phyloP scores from a whole-genome alignment of 208 protist genomes.

The Crithidia acanthocephali region DNA sequence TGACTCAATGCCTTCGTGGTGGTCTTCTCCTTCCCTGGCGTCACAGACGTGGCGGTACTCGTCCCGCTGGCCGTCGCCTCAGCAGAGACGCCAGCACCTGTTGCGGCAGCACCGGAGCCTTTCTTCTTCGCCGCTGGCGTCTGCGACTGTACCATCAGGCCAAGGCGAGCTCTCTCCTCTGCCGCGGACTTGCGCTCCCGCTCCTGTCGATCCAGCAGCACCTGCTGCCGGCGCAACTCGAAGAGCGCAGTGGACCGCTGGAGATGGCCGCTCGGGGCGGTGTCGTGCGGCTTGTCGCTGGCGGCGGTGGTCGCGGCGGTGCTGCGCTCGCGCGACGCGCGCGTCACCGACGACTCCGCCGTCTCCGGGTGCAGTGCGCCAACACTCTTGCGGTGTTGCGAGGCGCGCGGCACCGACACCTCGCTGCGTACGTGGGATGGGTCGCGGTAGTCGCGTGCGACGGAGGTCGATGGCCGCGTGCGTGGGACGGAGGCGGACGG shows the following conservation, averaged over 20 bases:
- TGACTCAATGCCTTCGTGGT: too few relatives aligned
- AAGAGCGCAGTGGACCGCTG: conserved; percentile 35
- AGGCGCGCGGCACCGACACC: conserved; percentile 3
- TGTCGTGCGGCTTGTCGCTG: conserved; percentile 1
- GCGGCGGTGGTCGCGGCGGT: too few relatives aligned
- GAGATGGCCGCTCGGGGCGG: conserved; percentile 7
- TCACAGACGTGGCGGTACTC: too few relatives aligned
- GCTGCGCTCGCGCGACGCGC: conserved; percentile 3
- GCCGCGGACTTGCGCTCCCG: conserved; percentile 37
- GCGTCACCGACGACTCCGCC: conserved; percentile 2
- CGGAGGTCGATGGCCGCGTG: neutral
- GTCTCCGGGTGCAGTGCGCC: neutral
- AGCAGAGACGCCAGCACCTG: too few relatives aligned
- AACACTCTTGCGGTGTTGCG: neutral
- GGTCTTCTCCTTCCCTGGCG: too few relatives aligned
- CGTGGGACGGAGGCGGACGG: neutral
- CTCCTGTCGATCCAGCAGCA: conserved; percentile 36
- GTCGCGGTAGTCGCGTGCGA: conserved; percentile 9
- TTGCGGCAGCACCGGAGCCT: neutral
- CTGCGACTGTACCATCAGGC: neutral
- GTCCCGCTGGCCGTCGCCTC: too few relatives aligned
- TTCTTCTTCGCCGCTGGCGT: neutral
- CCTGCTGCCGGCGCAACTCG: conserved; percentile 47
- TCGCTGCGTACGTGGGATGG: conserved; percentile 3
- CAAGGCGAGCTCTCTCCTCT: conserved; percentile 25